Evolutionary conservation across 225 moss, liverwort and hornwort species (phyloP).

Genomic region (Antitrichia curtipendula): DNA sequence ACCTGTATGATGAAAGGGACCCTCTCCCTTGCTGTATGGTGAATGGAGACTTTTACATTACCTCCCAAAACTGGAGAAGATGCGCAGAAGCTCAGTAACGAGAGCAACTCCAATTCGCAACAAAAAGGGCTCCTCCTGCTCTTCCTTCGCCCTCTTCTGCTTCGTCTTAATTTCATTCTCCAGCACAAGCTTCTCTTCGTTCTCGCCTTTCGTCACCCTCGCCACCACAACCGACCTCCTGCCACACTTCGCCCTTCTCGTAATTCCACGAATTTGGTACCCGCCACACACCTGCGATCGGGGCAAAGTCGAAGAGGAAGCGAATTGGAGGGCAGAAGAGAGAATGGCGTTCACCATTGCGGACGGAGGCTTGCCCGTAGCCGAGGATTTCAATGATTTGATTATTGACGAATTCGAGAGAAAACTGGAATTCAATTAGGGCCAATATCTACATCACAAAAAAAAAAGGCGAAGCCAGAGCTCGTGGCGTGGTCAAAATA

Average conservation of each 20-base stretch:
- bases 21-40: not conserved
- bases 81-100: slow-evolving; percentile 48
- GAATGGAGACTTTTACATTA: not conserved
- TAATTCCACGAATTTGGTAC: not conserved
- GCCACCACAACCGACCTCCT: not conserved
- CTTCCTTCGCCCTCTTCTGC: not conserved
- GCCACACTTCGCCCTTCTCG: not conserved
- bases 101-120: slow-evolving; percentile 45
- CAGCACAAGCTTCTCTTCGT: not conserved
- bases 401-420: not conserved
- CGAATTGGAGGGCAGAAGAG: not conserved
- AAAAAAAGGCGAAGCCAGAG: not conserved
- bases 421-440: not conserved
- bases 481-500: not conserved
- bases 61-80: slow-evolving; percentile 18
- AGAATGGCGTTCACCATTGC: not conserved
- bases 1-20: not conserved
- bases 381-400: not conserved
- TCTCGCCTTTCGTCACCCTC: not conserved
- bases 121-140: slow-evolving; percentile 27
- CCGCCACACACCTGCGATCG: not conserved
- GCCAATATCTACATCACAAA: not conserved
- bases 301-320: not conserved
- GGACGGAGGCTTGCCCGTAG: not conserved
- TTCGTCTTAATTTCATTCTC: not conserved